Evolutionary conservation across 1,284 basidiomycete species (phyloP).

Genomic region (Veloboletus limbatus): DNA sequence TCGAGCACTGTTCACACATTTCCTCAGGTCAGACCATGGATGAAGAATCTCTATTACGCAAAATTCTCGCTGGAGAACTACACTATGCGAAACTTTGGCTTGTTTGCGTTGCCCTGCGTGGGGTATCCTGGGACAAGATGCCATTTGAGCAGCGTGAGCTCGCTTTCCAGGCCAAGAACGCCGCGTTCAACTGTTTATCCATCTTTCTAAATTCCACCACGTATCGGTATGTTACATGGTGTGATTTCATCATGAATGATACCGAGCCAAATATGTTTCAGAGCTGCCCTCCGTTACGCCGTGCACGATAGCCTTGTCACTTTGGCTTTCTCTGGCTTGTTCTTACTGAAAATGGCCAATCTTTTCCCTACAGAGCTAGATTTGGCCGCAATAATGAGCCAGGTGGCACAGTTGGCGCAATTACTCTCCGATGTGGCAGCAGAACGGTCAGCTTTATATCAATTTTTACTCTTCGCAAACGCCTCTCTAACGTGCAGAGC

Average conservation of each 20-base stretch:
- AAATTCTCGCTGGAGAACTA: conserved; percentile 82
- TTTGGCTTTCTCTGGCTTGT: conserved; percentile 88
- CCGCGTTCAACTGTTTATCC: conserved; percentile 79
- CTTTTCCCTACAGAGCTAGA: conserved; percentile 83
- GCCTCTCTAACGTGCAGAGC: conserved; percentile 11
- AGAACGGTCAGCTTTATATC: conserved; percentile 54
- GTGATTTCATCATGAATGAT: conserved; percentile 1
- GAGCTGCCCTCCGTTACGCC: conserved; percentile 81
- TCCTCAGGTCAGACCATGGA: conserved; percentile 70
- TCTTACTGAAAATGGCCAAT: conserved; percentile 88
- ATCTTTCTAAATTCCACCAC: conserved; percentile 77
- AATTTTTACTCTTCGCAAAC: not conserved
- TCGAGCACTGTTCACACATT: conserved; percentile 8
- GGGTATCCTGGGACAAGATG: conserved; percentile 93
- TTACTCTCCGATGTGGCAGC: conserved; percentile 82
- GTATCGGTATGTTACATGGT: conserved; percentile 53
- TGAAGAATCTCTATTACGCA: conserved; percentile 79
- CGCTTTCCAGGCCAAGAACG: conserved; percentile 91
- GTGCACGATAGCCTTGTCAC: conserved; percentile 92
- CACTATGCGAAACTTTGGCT: conserved; percentile 93
- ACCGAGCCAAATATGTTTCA: conserved; percentile 25
- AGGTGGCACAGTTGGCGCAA: conserved; percentile 83
- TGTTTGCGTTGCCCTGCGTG: conserved; percentile 86
- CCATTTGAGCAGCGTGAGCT: conserved; percentile 90
- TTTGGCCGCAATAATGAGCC: conserved; percentile 65